Evolutionary conservation across 441 rosid species (phyloP), one percentile per base, ranked within the genome.

Genomic region (Hypseocharis bilobata): DNA sequence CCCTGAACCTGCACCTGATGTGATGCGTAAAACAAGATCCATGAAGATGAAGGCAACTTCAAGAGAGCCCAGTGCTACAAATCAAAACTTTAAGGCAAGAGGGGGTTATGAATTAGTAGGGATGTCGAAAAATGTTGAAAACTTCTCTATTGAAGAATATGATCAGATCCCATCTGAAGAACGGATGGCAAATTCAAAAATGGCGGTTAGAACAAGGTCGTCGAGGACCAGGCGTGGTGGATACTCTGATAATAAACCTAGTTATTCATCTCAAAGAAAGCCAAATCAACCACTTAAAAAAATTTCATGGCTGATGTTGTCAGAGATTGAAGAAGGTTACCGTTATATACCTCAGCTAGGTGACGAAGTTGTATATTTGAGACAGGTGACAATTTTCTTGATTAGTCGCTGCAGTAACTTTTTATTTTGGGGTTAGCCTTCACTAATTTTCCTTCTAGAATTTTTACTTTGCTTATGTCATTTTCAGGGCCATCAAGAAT

Each of bases 271-370:
- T 52, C 79, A 63, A 47, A 76, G 74, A 23, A 79, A 73, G 58
- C 70, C 78, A 72, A 76, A 75, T 69, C 70, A 67, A 57, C 63
- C 72, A 56, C 66, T 70, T 22, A 70, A 77, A 61, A 88, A 82
- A 76, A 51, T 76, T 54, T 78, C 94, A 36, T 88, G 94, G 94
- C 75, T 88, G 78, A 79, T 83, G 86, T 70, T 87, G 77, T 81
- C 82, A 34, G 84, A 83, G 71, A 87, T 77, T 22, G 94, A 88
- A 72, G 83, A 79, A 76, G 79, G 88, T 38, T 84, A 80, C 72
- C 89, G 85, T 40, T 88, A 86, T 67, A 83, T 88, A 58, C 91
- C 94, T 19, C 94, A 88, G 82, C 81, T 83, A 61, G 88, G 86
- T 6, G 94, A 88, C 60, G 87, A 80, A 76, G 91, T 88, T 71